Evolutionary conservation across 495 filamentous ascomycete species (phyloP).

Genomic region (Penicillium maclennaniae): DNA sequence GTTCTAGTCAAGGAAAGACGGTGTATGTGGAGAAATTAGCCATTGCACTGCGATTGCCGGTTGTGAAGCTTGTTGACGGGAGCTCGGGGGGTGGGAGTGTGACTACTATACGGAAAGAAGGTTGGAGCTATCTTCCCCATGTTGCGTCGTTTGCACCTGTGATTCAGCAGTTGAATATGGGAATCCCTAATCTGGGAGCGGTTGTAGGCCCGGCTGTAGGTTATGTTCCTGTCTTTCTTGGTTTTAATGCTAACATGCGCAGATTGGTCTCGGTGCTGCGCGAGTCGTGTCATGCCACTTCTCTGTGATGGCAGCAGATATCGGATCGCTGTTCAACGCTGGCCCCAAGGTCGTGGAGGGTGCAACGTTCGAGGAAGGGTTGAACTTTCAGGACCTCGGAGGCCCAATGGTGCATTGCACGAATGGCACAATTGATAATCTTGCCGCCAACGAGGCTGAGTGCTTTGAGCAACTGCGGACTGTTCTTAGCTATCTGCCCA

Average conservation of each 20-base stretch:
- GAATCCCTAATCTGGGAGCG: conserved; percentile 60
- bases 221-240: not conserved
- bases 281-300: conserved; percentile 60
- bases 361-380: conserved; percentile 58
- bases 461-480: conserved; percentile 58
- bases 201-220: conserved; percentile 56
- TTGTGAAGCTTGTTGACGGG: conserved; percentile 61
- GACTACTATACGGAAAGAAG: conserved; percentile 51
- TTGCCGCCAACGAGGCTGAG: conserved; percentile 55
- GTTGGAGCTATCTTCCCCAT: conserved; percentile 56
- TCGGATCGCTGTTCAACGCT: conserved; percentile 60
- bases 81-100: conserved; percentile 59
- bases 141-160: conserved; percentile 48
- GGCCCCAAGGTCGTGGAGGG: conserved; percentile 59
- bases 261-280: conserved; percentile 60
- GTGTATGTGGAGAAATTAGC: conserved; percentile 56
- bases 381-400: conserved; percentile 53
- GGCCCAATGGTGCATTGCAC: conserved; percentile 58
- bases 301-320: conserved; percentile 61
- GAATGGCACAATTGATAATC: conserved; percentile 63
- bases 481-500: conserved; percentile 54
- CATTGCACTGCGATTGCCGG: conserved; percentile 49
- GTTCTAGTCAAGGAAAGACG: conserved; percentile 53
- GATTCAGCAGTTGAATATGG: conserved; percentile 55
- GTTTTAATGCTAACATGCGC: conserved; percentile 3